These are phyloP conservation scores for Coemansia asiatica DNA, from an alignment of 192 early-diverging fungal species.

Conservation along the genomic window DNA sequence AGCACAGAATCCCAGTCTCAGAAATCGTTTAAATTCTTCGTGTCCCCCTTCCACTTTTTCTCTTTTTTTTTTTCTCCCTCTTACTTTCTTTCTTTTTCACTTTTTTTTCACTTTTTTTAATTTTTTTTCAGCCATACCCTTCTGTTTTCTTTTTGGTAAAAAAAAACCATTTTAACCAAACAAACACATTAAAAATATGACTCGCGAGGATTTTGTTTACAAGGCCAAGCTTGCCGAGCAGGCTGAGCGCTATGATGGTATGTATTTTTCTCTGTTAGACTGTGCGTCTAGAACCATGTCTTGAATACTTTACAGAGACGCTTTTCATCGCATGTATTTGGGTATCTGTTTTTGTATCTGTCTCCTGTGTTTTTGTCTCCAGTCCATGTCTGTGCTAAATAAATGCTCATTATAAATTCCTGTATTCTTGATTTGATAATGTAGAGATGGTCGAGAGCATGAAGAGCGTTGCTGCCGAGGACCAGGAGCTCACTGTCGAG, in stretches of 20 bases:
- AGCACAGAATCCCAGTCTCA: conserved; percentile 8
- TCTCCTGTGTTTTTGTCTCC: conserved; percentile 1
- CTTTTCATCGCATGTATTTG: no score
- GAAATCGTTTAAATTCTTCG: conserved; percentile 9
- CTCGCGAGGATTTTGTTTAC: conserved; percentile 83
- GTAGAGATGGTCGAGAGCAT: conserved; percentile 84
- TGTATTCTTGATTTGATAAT: no score
- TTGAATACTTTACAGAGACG: no score
- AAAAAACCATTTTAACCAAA: neutral
- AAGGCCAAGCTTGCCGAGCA: conserved; percentile 99
- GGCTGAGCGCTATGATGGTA: conserved; percentile 99
- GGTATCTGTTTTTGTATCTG: neutral
- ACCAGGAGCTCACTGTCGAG: conserved; percentile 83
- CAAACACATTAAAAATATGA: conserved; percentile 15
- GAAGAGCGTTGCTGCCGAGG: conserved; percentile 65
- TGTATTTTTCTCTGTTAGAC: conserved; percentile 23
- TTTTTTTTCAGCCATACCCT: neutral
- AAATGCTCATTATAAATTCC: no score
- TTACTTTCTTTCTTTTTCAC: neutral
- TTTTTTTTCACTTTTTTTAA: neutral
- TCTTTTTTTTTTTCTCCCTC: neutral
- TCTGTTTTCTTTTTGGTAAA: conserved; percentile 1
- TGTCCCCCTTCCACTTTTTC: conserved; percentile 1
- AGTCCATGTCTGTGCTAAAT: neutral
- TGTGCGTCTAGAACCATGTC: conserved; percentile 2